These are phyloP conservation scores for Beauveria sp. DNA, from an alignment of 2,329 filamentous ascomycete species.

Conservation along the genomic window DNA sequence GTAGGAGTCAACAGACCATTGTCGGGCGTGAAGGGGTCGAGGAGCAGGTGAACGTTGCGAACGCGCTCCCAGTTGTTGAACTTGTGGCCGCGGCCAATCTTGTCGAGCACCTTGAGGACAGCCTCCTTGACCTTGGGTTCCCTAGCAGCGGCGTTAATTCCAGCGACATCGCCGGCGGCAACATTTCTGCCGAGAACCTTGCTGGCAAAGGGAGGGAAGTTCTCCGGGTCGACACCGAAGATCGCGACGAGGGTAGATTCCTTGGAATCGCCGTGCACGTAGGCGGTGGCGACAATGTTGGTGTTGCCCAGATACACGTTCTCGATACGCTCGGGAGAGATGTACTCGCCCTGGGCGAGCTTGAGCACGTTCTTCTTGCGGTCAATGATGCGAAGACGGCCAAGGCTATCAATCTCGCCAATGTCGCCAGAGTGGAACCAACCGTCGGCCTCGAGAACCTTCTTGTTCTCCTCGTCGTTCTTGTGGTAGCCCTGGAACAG, in stretches of 20 bases:
- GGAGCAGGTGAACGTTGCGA: constrained; percentile 60
- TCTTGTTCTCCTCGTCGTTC: constrained; percentile 79
- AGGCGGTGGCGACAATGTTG: constrained; percentile 70
- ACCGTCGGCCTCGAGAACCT: constrained; percentile 76
- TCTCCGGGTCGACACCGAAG: constrained; percentile 78
- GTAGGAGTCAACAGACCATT: constrained; percentile 86
- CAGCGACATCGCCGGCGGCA: constrained; percentile 54
- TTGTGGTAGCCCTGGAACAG: constrained; percentile 86
- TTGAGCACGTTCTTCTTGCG: constrained; percentile 98
- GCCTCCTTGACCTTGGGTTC: constrained; percentile 67
- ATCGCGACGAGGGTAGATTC: constrained; percentile 78
- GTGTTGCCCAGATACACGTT: constrained; percentile 84
- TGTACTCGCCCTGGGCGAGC: constrained; percentile 94
- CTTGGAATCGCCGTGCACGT: constrained; percentile 82
- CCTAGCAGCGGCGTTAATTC: constrained; percentile 57
- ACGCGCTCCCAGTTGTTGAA: constrained; percentile 90
- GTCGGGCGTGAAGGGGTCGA: constrained; percentile 89
- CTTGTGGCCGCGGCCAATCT: constrained; percentile 72
- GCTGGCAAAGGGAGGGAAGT: constrained; percentile 74
- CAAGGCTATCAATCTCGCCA: constrained; percentile 72
- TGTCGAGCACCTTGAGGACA: constrained; percentile 70
- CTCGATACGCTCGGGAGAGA: constrained; percentile 94
- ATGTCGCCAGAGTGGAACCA: constrained; percentile 99
- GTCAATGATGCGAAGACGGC: constrained; percentile 89
- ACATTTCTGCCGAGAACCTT: constrained; percentile 67